A percentile compares a stretch with the other conserved stretches of the same genome.
These are phyloP conservation scores for Leavenworthia alabamica DNA, from an alignment of 345 rosid species.

Conservation along the genomic window DNA sequence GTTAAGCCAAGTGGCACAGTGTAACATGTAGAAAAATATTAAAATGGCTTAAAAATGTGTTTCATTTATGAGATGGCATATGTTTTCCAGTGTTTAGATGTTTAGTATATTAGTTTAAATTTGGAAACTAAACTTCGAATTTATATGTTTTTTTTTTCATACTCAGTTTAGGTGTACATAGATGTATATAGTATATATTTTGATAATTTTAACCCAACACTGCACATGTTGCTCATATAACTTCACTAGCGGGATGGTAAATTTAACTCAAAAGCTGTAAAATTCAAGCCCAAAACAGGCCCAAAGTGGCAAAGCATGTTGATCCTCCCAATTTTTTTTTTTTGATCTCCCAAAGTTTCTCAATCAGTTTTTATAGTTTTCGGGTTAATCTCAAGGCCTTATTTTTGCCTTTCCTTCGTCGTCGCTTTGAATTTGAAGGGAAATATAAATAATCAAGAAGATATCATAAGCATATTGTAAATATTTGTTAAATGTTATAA, in stretches of 20 bases:
- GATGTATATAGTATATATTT: too few species aligned
- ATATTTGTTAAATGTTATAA: too few species aligned
- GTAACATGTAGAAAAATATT: too few species aligned
- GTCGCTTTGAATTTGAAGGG: too few species aligned
- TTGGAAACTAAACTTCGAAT: not conserved
- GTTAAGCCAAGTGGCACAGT: conserved; percentile 19
- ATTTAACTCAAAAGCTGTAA: not conserved
- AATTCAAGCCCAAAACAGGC: not conserved
- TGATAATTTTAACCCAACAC: not conserved
- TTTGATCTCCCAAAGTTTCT: not conserved
- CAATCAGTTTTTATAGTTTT: not conserved
- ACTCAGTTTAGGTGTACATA: not conserved
- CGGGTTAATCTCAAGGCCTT: not conserved
- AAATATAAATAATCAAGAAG: too few species aligned
- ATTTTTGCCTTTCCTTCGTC: too few species aligned
- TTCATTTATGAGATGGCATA: not conserved
- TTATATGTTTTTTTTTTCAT: not conserved
- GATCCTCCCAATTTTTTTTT: too few species aligned
- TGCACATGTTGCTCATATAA: not conserved
- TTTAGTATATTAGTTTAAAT: not conserved
- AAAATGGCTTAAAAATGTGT: not conserved
- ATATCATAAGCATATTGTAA: too few species aligned
- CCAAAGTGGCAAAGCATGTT: not conserved
- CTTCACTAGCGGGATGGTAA: not conserved
- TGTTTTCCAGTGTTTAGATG: not conserved